Percentiles rank a stretch among this genome's conserved stretches.
These are phyloP conservation scores for Aegilops bicornis DNA, from an alignment of 176 grass and related monocot genomes.

Conservation along the genomic window DNA sequence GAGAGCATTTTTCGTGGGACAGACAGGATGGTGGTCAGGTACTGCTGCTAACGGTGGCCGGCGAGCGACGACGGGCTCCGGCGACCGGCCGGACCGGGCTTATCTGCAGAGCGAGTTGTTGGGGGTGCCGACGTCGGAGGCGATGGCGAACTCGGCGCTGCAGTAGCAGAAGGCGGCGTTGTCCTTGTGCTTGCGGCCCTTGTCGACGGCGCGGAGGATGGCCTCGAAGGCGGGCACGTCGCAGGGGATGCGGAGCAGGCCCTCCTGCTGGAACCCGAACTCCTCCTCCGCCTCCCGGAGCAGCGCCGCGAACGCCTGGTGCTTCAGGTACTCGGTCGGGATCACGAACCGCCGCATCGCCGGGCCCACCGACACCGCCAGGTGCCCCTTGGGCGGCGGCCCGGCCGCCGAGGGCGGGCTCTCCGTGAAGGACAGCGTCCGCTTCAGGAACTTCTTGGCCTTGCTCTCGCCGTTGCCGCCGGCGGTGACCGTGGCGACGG, in stretches of 20 bases:
- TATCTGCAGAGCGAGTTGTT: constrained; percentile 61
- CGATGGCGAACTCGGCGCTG: constrained; percentile 46
- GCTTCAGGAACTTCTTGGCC: constrained; percentile 86
- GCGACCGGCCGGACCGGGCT: not conserved
- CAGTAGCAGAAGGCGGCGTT: constrained; percentile 46
- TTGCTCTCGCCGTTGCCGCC: constrained; percentile 54
- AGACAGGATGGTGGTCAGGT: not conserved
- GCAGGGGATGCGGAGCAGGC: constrained; percentile 75
- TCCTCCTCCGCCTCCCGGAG: constrained; percentile 78
- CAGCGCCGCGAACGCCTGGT: constrained; percentile 54
- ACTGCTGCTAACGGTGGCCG: not conserved
- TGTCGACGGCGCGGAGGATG: constrained; percentile 54
- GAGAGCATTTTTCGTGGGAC: not conserved
- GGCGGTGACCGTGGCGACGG: not conserved
- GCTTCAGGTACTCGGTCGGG: constrained; percentile 67
- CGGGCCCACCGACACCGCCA: constrained; percentile 62
- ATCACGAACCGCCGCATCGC: constrained; percentile 70
- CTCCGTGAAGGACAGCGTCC: constrained; percentile 83
- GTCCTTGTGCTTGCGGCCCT: constrained; percentile 32
- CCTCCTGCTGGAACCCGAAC: constrained; percentile 84
- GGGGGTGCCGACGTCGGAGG: constrained; percentile 18
- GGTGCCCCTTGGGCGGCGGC: constrained; percentile 53
- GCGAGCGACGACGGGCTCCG: not conserved
- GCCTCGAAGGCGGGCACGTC: constrained; percentile 59
- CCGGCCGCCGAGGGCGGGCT: constrained; percentile 15